Conservation (phyloP, 1,284 basidiomycete genomes). For the Tilletia setariae region DNA sequence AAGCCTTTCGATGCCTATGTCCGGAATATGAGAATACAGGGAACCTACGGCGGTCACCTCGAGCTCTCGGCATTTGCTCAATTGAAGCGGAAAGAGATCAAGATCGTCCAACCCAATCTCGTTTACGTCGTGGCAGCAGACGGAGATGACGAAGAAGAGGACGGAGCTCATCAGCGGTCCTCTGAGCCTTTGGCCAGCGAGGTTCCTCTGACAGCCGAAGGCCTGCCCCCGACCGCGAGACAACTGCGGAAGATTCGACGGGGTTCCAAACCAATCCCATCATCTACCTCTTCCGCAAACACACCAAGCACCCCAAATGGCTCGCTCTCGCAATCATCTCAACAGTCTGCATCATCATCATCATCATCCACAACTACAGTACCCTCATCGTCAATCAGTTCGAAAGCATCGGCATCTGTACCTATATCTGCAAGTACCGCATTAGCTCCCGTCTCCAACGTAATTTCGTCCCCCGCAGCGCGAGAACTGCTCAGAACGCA, state of each 20-base stretch:
- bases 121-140: constrained; percentile 51
- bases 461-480: too few species aligned
- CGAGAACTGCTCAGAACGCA: too few species aligned
- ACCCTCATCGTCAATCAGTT: too few species aligned
- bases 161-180: constrained; percentile 22
- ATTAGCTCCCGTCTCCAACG: too few species aligned
- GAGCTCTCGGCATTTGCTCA: constrained; percentile 86
- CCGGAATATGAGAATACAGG: constrained; percentile 57
- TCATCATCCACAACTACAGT: too few species aligned
- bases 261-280: neutral
- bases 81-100: constrained; percentile 71
- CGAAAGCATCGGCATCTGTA: too few species aligned
- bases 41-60: constrained; percentile 84
- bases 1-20: constrained; percentile 56
- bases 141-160: constrained; percentile 54
- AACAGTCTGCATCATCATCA: too few species aligned
- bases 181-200: neutral
- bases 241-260: constrained; percentile 2
- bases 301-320: too few species aligned
- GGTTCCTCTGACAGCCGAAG: neutral
- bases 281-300: too few species aligned
- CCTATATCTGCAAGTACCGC: too few species aligned
- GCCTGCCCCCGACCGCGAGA: neutral
- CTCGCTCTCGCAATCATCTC: too few species aligned
- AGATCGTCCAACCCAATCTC: constrained; percentile 80